Conservation (phyloP, 2,329 filamentous ascomycete genomes). For the Clarireedia hainanense region DNA sequence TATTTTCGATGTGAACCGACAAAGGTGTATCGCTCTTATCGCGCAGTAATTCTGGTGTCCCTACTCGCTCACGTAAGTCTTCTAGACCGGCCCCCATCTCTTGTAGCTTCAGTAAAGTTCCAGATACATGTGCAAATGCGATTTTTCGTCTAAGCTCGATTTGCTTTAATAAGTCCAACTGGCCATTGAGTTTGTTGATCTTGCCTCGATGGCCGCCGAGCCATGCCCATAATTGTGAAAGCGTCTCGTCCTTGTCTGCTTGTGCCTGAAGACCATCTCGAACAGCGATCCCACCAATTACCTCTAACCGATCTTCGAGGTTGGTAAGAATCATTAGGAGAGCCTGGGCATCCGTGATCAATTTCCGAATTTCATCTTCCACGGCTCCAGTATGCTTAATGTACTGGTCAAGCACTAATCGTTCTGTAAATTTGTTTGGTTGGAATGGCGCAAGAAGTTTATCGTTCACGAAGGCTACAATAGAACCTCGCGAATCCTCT, state of each 20-base stretch:
- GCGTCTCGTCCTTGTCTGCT: constrained; percentile 54
- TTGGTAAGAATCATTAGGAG: constrained; percentile 57
- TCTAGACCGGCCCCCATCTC: constrained; percentile 64
- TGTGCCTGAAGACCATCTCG: constrained; percentile 53
- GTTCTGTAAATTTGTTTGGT: constrained; percentile 50
- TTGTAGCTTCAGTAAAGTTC: constrained; percentile 64
- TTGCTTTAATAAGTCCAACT: constrained; percentile 55
- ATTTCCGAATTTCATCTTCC: constrained; percentile 57
- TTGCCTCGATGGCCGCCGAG: constrained; percentile 60
- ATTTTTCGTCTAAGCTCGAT: constrained; percentile 59
- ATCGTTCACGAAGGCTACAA: constrained; percentile 37
- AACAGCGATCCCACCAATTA: constrained; percentile 62
- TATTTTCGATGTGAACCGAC: constrained; percentile 67
- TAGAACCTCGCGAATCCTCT: constrained; percentile 20
- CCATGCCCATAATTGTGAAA: constrained; percentile 65
- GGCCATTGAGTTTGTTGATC: constrained; percentile 52
- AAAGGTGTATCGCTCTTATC: constrained; percentile 51
- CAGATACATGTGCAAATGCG: constrained; percentile 61
- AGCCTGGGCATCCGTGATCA: constrained; percentile 64
- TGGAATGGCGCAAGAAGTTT: constrained; percentile 53
- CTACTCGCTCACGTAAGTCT: constrained; percentile 64
- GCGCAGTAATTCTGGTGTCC: constrained; percentile 53
- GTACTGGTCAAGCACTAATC: constrained; percentile 63
- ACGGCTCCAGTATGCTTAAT: constrained; percentile 63
- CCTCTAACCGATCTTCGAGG: constrained; percentile 60